Percentiles rank a stretch among this genome's conserved stretches.
These are phyloP conservation scores for Chenopodium album DNA, from an alignment of 148 eudicot species.

Conservation along the genomic window DNA sequence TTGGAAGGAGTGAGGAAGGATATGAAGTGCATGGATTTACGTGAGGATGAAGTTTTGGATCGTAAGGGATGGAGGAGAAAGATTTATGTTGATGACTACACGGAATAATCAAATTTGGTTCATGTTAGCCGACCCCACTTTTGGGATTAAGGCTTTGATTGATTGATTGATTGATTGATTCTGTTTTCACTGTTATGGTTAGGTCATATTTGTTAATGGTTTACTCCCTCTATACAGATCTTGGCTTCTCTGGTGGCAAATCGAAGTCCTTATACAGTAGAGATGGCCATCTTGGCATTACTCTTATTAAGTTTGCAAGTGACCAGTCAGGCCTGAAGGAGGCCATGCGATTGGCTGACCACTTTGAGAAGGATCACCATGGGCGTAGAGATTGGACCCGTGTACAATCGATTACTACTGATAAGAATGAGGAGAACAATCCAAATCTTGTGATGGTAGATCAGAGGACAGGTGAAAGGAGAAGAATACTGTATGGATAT, in stretches of 20 bases:
- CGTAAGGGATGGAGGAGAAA: too few species aligned
- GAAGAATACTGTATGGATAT: slow-evolving; percentile 72
- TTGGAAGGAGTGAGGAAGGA: too few species aligned
- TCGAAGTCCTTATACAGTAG: slow-evolving; percentile 67
- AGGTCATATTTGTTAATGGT: not conserved
- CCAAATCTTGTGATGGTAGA: slow-evolving; percentile 68
- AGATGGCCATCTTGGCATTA: slow-evolving; percentile 81
- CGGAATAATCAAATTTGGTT: too few species aligned
- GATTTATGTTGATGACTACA: too few species aligned
- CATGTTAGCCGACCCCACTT: too few species aligned
- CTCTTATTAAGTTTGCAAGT: slow-evolving; percentile 61
- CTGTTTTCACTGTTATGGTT: not conserved
- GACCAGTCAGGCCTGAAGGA: slow-evolving; percentile 75
- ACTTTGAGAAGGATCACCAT: slow-evolving; percentile 66
- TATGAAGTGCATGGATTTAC: too few species aligned
- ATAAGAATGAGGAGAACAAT: slow-evolving; percentile 64
- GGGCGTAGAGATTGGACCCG: slow-evolving; percentile 79
- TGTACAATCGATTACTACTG: slow-evolving; percentile 44
- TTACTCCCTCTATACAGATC: slow-evolving; percentile 41
- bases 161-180: too few species aligned
- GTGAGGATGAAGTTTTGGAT: too few species aligned
- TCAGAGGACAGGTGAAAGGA: slow-evolving; percentile 68
- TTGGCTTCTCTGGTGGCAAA: slow-evolving; percentile 80
- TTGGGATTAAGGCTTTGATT: too few species aligned
- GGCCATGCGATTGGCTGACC: slow-evolving; percentile 66